Conservation (phyloP, 306 rosid genomes). For the Pueraria montana region DNA sequence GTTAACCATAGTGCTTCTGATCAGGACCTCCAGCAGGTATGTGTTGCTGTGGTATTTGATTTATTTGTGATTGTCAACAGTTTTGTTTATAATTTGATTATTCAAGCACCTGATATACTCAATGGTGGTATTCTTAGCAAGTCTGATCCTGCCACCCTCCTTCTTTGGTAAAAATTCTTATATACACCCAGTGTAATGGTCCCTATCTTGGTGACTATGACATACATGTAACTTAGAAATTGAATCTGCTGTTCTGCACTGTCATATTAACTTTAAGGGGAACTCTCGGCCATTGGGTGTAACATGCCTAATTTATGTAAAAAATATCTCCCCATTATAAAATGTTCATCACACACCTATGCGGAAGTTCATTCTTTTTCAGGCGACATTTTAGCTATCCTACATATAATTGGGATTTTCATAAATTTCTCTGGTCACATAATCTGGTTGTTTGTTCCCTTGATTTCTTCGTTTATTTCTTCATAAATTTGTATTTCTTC, state of each 20-base stretch:
- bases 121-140: constrained; percentile 23
- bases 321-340: neutral
- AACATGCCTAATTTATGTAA: constrained; percentile 13
- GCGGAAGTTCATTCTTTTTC: neutral
- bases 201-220: constrained; percentile 3
- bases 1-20: constrained; percentile 89
- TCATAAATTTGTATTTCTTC: constrained; percentile 12
- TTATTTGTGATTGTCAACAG: constrained; percentile 33
- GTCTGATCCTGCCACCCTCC: constrained; percentile 25
- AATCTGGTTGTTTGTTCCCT: constrained; percentile 5
- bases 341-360: neutral
- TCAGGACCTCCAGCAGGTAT: constrained; percentile 98
- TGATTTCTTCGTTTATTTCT: constrained; percentile 6
- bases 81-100: constrained; percentile 37
- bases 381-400: neutral
- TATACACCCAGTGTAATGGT: constrained; percentile 18
- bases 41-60: constrained; percentile 37
- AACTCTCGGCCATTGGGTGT: neutral
- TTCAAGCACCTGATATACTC: constrained; percentile 32
- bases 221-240: constrained; percentile 11
- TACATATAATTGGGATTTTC: constrained; percentile 9
- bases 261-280: constrained; percentile 15
- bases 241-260: constrained; percentile 18
- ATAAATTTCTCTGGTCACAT: neutral
- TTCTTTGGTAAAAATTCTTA: constrained; percentile 18